phyloP scores from a whole-genome alignment of 768 basidiomycete species.

The Scleroderma citrinum region DNA sequence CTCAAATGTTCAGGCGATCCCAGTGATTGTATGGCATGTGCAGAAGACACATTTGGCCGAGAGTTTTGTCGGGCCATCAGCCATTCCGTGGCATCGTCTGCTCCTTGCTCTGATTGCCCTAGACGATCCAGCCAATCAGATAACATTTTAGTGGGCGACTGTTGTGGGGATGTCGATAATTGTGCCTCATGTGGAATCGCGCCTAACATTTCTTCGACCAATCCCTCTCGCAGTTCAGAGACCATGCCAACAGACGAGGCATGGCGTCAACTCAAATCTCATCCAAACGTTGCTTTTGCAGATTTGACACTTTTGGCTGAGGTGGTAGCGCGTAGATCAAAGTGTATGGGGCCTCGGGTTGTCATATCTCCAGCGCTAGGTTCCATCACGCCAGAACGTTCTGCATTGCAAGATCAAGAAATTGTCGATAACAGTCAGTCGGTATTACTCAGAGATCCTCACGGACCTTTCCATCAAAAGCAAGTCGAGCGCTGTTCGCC shows the following conservation, averaged over 20 bases:
- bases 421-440: slow-evolving; percentile 27
- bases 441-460: slow-evolving; percentile 47
- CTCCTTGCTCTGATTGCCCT: slow-evolving; percentile 55
- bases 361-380: slow-evolving; percentile 51
- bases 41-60: slow-evolving; percentile 79
- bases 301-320: slow-evolving; percentile 82
- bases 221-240: slow-evolving; percentile 28
- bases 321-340: slow-evolving; percentile 79
- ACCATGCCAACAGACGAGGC: slow-evolving; percentile 77
- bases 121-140: slow-evolving; percentile 25
- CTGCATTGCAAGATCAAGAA: slow-evolving; percentile 5
- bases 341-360: slow-evolving; percentile 67
- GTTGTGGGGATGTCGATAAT: slow-evolving; percentile 33
- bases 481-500: slow-evolving; percentile 38
- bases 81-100: slow-evolving; percentile 47
- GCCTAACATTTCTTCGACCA: slow-evolving; percentile 22
- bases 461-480: slow-evolving; percentile 45
- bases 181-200: slow-evolving; percentile 28
- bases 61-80: slow-evolving; percentile 80
- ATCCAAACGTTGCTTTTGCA: slow-evolving; percentile 83
- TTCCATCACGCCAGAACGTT: slow-evolving; percentile 44
- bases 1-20: slow-evolving; percentile 79
- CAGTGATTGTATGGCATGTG: slow-evolving; percentile 78
- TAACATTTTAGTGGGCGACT: slow-evolving; percentile 26
- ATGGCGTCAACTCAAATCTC: slow-evolving; percentile 79